Evolutionary conservation across 371 early-diverging fungal species (phyloP).

Genomic region (Mortierella sp.): DNA sequence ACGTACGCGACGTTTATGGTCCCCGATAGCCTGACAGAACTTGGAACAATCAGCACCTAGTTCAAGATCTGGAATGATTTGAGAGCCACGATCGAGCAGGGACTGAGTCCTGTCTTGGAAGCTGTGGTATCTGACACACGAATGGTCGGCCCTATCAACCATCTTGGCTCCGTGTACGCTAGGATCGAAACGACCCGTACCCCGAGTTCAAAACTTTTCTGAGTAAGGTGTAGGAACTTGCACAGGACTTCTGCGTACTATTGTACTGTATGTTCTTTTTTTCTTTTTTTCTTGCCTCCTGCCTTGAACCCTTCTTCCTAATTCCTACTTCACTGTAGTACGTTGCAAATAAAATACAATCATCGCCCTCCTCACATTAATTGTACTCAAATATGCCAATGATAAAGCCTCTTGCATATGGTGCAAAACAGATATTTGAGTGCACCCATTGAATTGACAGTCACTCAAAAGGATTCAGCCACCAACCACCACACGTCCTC

Average conservation of each 20-base stretch:
- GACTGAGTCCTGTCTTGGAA: slow-evolving; percentile 18
- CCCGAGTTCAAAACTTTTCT: background rate
- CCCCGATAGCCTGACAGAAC: slow-evolving; percentile 27
- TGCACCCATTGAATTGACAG: too few species aligned
- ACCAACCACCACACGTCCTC: too few species aligned
- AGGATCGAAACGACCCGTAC: background rate
- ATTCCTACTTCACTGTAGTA: too few species aligned
- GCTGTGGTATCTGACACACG: background rate
- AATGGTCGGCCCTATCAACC: background rate
- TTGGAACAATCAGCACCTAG: slow-evolving; percentile 21
- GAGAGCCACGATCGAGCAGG: slow-evolving; percentile 22
- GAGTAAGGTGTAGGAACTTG: background rate
- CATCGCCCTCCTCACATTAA: too few species aligned
- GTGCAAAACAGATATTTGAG: too few species aligned
- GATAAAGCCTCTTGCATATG: too few species aligned
- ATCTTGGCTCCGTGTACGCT: background rate
- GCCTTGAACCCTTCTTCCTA: too few species aligned
- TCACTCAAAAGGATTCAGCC: too few species aligned
- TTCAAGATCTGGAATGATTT: slow-evolving; percentile 30
- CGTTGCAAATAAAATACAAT: too few species aligned
- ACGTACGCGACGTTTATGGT: slow-evolving; percentile 22
- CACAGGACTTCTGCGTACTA: background rate
- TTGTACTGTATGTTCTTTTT: too few species aligned
- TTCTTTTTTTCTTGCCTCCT: too few species aligned
- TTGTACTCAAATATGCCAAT: too few species aligned